Evolutionary conservation across 805 yeast species (phyloP), one percentile per base, ranked within the genome.

Genomic region (Wickerhamiella siamensis): DNA sequence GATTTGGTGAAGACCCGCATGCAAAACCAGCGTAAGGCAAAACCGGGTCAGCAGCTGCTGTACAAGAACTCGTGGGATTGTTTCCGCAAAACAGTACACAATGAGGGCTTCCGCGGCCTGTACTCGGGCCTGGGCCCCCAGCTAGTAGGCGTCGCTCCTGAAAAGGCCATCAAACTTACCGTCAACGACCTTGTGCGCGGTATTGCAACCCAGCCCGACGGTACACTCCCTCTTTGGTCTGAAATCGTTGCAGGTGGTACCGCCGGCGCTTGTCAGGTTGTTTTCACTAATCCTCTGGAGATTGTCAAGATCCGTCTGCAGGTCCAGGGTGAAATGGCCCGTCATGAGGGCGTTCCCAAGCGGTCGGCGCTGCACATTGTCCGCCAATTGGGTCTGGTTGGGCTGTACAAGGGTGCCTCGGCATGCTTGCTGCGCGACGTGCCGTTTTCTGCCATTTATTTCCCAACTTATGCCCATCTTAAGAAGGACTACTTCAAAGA

Each of bases 131-230:
- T 88, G 40, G 82, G 83, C 8, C 96, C 97, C 15, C 97, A 91
- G 63, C 67, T 88, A 54, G 75, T 91, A 38, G 98, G 98, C 51
- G 97, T 88, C 40, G 97, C 97, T 0, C 98, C 98, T 2, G 98
- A 88, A 61, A 88, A 88, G 67, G 97, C 97, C 35, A 88, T 88
- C 55, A 88, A 88, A 64, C 73, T 88, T 50, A 87, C 97, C 0
- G 94, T 88, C 32, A 88, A 88, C 62, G 98, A 88, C 59, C 65
- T 82, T 43, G 77, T 86, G 44, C 74, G 97, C 54, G 77, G 77
- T 22, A 68, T 74, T 42, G 77, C 88, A 47, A 70, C 83, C n/a
- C 64, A 70, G 36, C 54, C 64, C 19, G 64, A 69, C 12, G 77
- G 76, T 42, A 58, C 66, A 26, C 65, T 77, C 38, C 60, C 74